These are phyloP conservation scores for Curvularia sp. DNA, from an alignment of 2,329 filamentous ascomycete species.

Conservation along the genomic window DNA sequence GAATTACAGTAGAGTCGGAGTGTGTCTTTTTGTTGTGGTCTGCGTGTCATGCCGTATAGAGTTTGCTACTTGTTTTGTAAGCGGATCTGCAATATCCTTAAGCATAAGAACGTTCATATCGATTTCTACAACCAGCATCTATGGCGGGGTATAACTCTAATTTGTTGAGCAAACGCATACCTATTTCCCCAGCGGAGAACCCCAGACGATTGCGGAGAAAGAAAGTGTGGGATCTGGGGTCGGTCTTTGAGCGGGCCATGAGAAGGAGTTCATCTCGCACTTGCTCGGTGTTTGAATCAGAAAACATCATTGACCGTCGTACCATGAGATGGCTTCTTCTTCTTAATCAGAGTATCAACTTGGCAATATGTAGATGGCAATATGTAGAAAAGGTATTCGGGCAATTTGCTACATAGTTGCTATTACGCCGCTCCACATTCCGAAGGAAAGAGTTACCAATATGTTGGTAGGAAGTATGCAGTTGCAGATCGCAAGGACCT, in stretches of 20 bases:
- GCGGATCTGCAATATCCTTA: neutral
- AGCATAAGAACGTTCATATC: neutral
- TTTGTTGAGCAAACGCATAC: neutral
- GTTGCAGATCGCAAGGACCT: neutral
- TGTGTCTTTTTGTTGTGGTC: neutral
- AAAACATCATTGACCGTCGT: neutral
- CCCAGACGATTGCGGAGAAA: constrained; percentile 7
- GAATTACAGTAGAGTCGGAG: neutral
- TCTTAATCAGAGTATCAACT: neutral
- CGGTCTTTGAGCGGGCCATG: constrained; percentile 26
- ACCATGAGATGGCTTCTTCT: constrained; percentile 16
- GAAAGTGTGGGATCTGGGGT: constrained; percentile 24
- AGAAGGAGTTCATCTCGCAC: neutral
- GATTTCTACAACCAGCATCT: neutral
- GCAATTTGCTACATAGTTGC: neutral
- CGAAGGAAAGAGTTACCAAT: neutral
- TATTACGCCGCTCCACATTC: neutral
- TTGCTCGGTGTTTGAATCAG: neutral
- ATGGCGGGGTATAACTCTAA: neutral
- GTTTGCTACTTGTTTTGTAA: neutral
- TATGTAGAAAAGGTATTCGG: neutral
- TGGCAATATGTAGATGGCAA: neutral
- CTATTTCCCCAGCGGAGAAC: neutral
- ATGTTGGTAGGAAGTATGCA: neutral
- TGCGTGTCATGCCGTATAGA: neutral